These are phyloP conservation scores for Backusella westeae DNA, from an alignment of 192 early-diverging fungal genomes.

Conservation along the genomic window DNA sequence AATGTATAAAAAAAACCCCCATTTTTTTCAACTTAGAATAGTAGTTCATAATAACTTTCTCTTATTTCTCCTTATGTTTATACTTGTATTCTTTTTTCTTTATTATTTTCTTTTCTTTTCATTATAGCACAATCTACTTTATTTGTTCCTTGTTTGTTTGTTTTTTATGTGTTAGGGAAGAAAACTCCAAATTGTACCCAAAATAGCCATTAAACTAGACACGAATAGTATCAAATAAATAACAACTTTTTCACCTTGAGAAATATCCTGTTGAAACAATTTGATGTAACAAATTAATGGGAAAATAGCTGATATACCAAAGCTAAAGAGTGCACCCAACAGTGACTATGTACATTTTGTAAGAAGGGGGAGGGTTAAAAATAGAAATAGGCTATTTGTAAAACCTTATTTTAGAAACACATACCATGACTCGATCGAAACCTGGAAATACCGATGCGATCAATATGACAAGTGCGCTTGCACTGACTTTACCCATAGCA, in stretches of 20 bases:
- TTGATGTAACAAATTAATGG: conserved; percentile 33
- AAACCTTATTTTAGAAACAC: conserved; percentile 18
- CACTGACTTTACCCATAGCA: conserved; percentile 31
- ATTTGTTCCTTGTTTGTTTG: background rate
- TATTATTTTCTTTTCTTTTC: background rate
- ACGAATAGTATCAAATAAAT: conserved; percentile 12
- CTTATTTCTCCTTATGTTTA: conserved; percentile 5
- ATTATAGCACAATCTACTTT: conserved; percentile 6
- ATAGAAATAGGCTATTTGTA: background rate
- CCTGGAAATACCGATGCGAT: conserved; percentile 59
- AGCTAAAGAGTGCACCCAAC: conserved; percentile 34
- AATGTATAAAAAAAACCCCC: conserved; percentile 2
- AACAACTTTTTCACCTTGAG: conserved; percentile 1
- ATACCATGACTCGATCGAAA: conserved; percentile 67
- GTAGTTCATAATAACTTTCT: conserved; percentile 9
- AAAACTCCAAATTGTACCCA: conserved; percentile 32
- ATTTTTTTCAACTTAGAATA: background rate
- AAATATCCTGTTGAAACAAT: conserved; percentile 20
- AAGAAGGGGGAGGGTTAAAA: background rate
- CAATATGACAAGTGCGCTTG: conserved; percentile 39
- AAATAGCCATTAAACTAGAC: conserved; percentile 13
- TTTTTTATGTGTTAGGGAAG: conserved; percentile 12
- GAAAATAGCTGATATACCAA: conserved; percentile 38
- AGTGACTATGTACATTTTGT: conserved; percentile 13
- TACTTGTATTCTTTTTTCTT: conserved; percentile 4